Base-by-base conservation (phyloP, 2,329 filamentous ascomycete species). In the Aspergillus jensenii region DNA sequence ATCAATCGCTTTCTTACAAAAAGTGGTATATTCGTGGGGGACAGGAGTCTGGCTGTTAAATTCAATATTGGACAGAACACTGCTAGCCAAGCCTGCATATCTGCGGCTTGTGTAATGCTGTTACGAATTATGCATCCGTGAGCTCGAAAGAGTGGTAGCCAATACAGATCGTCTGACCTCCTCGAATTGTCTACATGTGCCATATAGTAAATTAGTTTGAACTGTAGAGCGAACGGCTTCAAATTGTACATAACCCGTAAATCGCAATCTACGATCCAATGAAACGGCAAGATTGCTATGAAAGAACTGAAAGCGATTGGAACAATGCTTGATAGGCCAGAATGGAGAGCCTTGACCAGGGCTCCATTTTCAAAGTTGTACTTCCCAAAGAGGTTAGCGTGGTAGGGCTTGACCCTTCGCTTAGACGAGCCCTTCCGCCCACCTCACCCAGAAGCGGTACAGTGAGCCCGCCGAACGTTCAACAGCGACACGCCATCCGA, bases 11-110 rank as follows among this genome's bases (percentile, higher is more conserved):
- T 48, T 39, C 57, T 56, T 61, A 67, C 67, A 66, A 60, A 56
- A 52, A 35, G 62, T 62, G 72, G 82, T 80, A 82, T 88, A 82
- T 88, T 86, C 79, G 86, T 89, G 80, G 88, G 88, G 79, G 87
- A 76, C 62, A 68, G 71, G 66, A 59, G 60, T 71, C 69, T 72
- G 69, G 65, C 65, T 65, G 65, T 65, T 67, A 63, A 65, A 57
- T 65, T 64, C 70, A 66, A 62, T 65, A 64, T 65, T 65, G 68
- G 64, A 68, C 66, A 61, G 57, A 60, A 60, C 64, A 61, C 67
- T 63, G 58, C 65, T 68, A 59, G 62, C 63, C 62, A 69, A 68
- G 56, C 65, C 63, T 69, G 65, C 58, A 65, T 63, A 52, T 62
- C 65, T 67, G 62, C 67, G 66, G 65, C 67, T 73, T 65, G 71